Base-by-base conservation (phyloP, 2,329 filamentous ascomycete genomes). In the Alternaria sp. region DNA sequence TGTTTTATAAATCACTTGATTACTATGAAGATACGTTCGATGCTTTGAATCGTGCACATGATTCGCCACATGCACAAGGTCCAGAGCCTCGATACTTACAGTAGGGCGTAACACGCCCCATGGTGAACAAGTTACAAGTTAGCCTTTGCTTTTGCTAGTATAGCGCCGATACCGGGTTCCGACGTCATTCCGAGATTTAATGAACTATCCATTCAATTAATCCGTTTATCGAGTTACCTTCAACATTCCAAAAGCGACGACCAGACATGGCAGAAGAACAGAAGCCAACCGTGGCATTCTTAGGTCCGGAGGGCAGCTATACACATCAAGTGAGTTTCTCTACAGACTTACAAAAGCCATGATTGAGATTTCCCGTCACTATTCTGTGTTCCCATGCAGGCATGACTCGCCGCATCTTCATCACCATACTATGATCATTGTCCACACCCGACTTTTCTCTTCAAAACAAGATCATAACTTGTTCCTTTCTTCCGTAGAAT, bases 281-380 rank as follows among this genome's bases (percentile, higher is more conserved):
- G 66, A 50, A 64, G 63, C 20, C 32, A 36, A 72, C 74, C 25
- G 78, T 87, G 27, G 85, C 87, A 43, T 92, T 87, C 71, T 77
- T 92, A 30, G 89, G 89, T 8, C 89, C 89, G 4, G 77, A 83
- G 67, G 87, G 87, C 25, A 90, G 88, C 34, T 91, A 90, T 74
- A 90, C 89, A 28, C 89, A 92, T 75, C 89, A 91, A 84, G 89
- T 90, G 72, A 62, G 76, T 65, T 36, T 36, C 32, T 36, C 14
- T 36, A 14, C 32, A 6, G 12, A 36, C 14, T 36, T 36, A 7
- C 12, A 2, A 5, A 48, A 36, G 8, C 4, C 12, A 18, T 12
- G 25, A 28, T 52, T 32, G n/a, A 9, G 16, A 22, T 20, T 28
- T 16, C 7, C 12, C 20, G 0, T 25, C 11, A 2, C 40, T 12